These are phyloP conservation scores for Stellera chamaejasme DNA, from an alignment of 345 rosid genomes.

Conservation along the genomic window DNA sequence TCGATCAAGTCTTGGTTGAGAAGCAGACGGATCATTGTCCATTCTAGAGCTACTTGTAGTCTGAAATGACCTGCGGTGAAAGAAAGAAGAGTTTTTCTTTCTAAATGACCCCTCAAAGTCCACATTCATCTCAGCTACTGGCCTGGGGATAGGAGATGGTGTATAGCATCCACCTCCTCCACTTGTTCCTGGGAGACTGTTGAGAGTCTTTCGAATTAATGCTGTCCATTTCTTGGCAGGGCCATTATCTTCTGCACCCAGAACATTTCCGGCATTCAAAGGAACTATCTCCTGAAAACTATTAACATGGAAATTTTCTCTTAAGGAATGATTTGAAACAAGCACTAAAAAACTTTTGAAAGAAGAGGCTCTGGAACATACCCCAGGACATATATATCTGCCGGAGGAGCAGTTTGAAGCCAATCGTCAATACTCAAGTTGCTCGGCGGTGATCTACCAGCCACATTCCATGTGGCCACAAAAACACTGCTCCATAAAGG, in stretches of 20 bases:
- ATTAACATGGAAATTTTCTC: slow-evolving; percentile 5
- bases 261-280: slow-evolving; percentile 91
- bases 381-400: slow-evolving; percentile 97
- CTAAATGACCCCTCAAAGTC: slow-evolving; percentile 94
- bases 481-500: slow-evolving; percentile 57
- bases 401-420: slow-evolving; percentile 96
- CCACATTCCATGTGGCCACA: slow-evolving; percentile 96
- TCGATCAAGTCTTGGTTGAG: slow-evolving; percentile 69
- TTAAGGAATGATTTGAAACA: slow-evolving; percentile 4
- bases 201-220: slow-evolving; percentile 71
- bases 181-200: slow-evolving; percentile 82
- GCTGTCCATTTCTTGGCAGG: slow-evolving; percentile 96
- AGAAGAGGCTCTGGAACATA: slow-evolving; percentile 20
- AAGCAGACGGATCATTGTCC: slow-evolving; percentile 62
- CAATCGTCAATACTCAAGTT: slow-evolving; percentile 88
- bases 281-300: slow-evolving; percentile 99
- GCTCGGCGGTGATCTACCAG: slow-evolving; percentile 82
- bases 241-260: slow-evolving; percentile 96
- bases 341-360: background rate
- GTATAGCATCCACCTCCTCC: slow-evolving; percentile 64
- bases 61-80: slow-evolving; percentile 88
- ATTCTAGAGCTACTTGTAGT: slow-evolving; percentile 76
- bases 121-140: slow-evolving; percentile 83
- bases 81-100: slow-evolving; percentile 71
- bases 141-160: slow-evolving; percentile 88